phyloP scores from a whole-genome alignment of 345 rosid genomes.

The Citrus mangshanensis region DNA sequence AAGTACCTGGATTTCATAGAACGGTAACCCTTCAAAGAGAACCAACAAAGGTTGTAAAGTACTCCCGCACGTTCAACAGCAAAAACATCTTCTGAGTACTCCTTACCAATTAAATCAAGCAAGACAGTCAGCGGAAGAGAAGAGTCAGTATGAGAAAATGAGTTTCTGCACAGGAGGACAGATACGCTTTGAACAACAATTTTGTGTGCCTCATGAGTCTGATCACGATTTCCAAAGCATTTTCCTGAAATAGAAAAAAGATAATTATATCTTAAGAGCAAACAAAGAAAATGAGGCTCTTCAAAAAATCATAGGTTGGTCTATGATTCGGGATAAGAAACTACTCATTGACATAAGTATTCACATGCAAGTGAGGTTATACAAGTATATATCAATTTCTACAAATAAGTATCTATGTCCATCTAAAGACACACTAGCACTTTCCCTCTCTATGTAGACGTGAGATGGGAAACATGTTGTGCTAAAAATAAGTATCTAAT shows the following conservation, averaged over 20 bases:
- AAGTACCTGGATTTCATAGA: conserved; percentile 58
- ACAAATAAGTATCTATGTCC: background rate
- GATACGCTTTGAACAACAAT: conserved; percentile 54
- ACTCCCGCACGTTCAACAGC: conserved; percentile 65
- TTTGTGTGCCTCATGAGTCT: conserved; percentile 61
- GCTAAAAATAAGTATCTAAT: background rate
- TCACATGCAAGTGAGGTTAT: background rate
- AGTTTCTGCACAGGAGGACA: conserved; percentile 45
- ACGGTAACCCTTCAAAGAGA: conserved; percentile 45
- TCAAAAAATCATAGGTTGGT: background rate
- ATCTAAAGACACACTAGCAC: background rate
- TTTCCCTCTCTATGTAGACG: background rate
- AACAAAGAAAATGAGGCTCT: background rate
- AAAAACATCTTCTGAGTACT: conserved; percentile 54
- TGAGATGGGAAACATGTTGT: background rate
- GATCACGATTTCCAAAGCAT: conserved; percentile 49
- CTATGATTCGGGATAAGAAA: background rate
- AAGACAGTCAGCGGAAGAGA: conserved; percentile 28
- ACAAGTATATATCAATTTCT: background rate
- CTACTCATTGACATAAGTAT: background rate
- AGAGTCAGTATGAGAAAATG: conserved; percentile 29
- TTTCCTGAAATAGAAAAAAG: conserved; percentile 51
- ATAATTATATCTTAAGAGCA: background rate
- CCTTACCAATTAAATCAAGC: conserved; percentile 67
- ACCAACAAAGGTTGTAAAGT: conserved; percentile 65